Evolutionary conservation across 2,329 filamentous ascomycete genomes (phyloP).

Genomic region (Dactylellina parvicollis): DNA sequence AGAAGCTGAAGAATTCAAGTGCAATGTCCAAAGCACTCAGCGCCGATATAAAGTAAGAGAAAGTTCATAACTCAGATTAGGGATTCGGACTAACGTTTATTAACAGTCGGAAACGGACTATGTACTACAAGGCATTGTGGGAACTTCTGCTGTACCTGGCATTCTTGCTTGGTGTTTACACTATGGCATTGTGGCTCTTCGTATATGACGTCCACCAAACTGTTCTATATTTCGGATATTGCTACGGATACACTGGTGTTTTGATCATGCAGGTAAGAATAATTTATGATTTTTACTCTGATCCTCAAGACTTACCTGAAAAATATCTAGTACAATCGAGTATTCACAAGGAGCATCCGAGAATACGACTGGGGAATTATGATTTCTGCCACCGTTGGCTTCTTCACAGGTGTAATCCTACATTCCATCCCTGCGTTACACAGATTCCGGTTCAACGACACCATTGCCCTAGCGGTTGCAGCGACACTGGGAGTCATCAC

Average conservation of each 20-base stretch:
- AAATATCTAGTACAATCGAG: conserved; percentile 60
- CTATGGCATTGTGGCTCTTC: conserved; percentile 61
- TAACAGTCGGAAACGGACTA: conserved; percentile 46
- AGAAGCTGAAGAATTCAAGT: conserved; percentile 58
- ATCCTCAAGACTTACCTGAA: background rate
- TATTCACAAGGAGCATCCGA: conserved; percentile 61
- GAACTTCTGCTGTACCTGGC: conserved; percentile 59
- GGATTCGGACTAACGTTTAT: background rate
- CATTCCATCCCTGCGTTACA: conserved; percentile 59
- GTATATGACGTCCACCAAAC: conserved; percentile 59
- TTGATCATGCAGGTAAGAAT: conserved; percentile 60
- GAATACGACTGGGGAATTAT: conserved; percentile 61
- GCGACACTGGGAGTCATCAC: conserved; percentile 59
- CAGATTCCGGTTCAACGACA: conserved; percentile 59
- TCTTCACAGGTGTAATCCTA: conserved; percentile 59
- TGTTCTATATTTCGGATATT: conserved; percentile 61
- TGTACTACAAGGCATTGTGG: conserved; percentile 58
- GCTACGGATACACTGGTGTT: conserved; percentile 61
- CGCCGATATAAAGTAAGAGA: conserved; percentile 30
- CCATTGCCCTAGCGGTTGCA: conserved; percentile 60
- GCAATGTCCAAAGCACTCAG: conserved; percentile 37
- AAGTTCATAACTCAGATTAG: background rate
- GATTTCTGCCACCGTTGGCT: conserved; percentile 59
- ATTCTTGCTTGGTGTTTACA: conserved; percentile 60
- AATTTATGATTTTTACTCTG: background rate